Base-by-base conservation (phyloP, 108 stramenopile genomes). In the Fistulifera pelliculosa region DNA sequence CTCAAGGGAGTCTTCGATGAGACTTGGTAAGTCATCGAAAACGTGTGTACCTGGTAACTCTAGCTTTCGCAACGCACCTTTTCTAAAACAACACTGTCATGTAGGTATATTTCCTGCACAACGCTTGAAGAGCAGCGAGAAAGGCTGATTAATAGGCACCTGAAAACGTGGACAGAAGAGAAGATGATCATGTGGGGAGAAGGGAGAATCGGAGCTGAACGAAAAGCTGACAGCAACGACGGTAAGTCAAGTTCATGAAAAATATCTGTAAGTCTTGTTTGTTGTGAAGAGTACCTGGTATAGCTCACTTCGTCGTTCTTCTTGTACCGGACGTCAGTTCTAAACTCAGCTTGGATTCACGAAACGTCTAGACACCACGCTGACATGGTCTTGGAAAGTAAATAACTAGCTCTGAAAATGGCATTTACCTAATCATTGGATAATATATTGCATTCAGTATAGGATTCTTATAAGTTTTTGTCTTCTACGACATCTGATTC, bases 131-230 rank as follows among this genome's bases (percentile, higher is more conserved):
- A 51, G 23, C 50, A 51, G 21, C 22, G 71, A 28, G 27, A 55
- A 15, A 58, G 81, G 22, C 40, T 83, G 23, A 65, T 83, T 0
- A 40, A 56, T 18, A 56, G 81, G 11, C 61, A 61, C 42, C 65
- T 82, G 50, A 68, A 72, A 51, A 82, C 74, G 1, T 82, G 81
- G 81, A 50, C 49, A 40, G 24, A 26, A 21, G 74, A 68, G 52
- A 81, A 81, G 59, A 76, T 73, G 2, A 64, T 50, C 23, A 54
- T 75, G 42, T 81, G 70, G 67, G 76, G 76, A 18, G 68, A 38
- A 10, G 76, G 76, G 0, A 55, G 23, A n/a, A 27, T 27, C 5
- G 50, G 50, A 7, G 50, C 50, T 23, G 26, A 28, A 27, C 6
- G 26, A 5, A 51, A 51, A 22, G 50, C 44, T 22, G 44, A 47